These are phyloP conservation scores for Phylloporus rhodoxanthus DNA, from an alignment of 768 basidiomycete species.

Conservation along the genomic window DNA sequence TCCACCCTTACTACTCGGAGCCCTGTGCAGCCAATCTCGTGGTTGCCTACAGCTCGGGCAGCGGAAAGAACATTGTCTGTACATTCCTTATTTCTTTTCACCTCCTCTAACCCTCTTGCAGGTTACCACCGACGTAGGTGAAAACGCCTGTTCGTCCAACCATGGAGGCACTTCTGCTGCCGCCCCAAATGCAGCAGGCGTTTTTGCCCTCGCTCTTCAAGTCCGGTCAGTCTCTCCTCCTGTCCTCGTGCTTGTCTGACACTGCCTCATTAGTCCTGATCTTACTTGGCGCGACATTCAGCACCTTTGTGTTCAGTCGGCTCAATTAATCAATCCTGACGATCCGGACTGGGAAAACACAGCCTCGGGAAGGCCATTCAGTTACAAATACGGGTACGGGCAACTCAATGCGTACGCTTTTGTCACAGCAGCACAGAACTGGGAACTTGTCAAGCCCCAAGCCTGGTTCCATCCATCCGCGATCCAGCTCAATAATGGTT, in stretches of 20 bases:
- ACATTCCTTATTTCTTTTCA: not conserved
- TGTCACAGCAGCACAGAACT: conserved; percentile 72
- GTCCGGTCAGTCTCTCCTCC: conserved; percentile 52
- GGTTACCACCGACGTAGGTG: conserved; percentile 93
- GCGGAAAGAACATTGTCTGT: conserved; percentile 88
- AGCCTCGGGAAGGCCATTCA: conserved; percentile 44
- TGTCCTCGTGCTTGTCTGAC: conserved; percentile 9
- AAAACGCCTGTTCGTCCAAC: conserved; percentile 67
- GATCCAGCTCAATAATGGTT: conserved; percentile 58
- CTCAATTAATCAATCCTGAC: conserved; percentile 71
- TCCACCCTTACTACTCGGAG: conserved; percentile 97
- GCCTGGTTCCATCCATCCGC: conserved; percentile 79
- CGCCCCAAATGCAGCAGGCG: conserved; percentile 92
- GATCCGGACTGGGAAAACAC: conserved; percentile 95
- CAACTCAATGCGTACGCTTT: conserved; percentile 77
- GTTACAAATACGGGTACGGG: conserved; percentile 97
- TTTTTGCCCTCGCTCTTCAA: conserved; percentile 85
- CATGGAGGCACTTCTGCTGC: conserved; percentile 99
- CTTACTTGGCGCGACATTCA: conserved; percentile 97
- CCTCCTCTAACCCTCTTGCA: conserved; percentile 31
- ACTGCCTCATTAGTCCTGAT: conserved; percentile 58
- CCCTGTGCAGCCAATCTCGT: conserved; percentile 97
- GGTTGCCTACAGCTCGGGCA: conserved; percentile 93
- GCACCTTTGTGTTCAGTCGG: conserved; percentile 75
- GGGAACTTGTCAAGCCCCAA: conserved; percentile 91